Conservation (phyloP, 805 yeast genomes). For the Candida chauliodis region DNA sequence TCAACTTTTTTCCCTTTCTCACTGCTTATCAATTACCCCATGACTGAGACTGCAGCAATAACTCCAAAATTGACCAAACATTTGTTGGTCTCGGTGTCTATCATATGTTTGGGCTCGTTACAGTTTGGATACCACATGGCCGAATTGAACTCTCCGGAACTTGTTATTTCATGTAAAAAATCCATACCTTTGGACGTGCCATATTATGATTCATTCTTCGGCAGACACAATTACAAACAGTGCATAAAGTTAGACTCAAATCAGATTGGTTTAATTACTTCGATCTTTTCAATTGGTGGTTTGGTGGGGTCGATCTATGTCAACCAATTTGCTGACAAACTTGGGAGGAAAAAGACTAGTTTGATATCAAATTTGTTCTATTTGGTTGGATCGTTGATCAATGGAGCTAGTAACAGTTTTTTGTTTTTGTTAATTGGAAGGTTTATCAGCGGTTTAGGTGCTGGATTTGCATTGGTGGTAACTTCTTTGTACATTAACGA, state of each 20-base stretch:
- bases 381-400: constrained; percentile 59
- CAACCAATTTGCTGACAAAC: constrained; percentile 58
- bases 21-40: background rate
- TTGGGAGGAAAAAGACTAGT: constrained; percentile 60
- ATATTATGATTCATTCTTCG: constrained; percentile 39
- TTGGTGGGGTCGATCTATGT: constrained; percentile 68
- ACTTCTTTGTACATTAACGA: constrained; percentile 82
- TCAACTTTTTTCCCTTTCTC: too few relatives aligned
- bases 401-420: constrained; percentile 48
- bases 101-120: constrained; percentile 72
- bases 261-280: constrained; percentile 69
- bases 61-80: constrained; percentile 19
- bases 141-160: constrained; percentile 87
- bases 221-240: constrained; percentile 33
- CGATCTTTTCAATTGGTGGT: constrained; percentile 83
- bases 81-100: constrained; percentile 45
- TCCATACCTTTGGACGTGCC: constrained; percentile 28
- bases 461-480: constrained; percentile 83
- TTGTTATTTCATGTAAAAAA: constrained; percentile 55
- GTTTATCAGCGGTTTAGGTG: constrained; percentile 75
- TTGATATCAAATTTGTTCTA: constrained; percentile 50
- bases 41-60: background rate
- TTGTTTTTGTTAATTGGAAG: constrained; percentile 58
- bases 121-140: constrained; percentile 96
- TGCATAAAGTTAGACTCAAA: constrained; percentile 58